These are phyloP conservation scores for Malassezia dermatis DNA, from an alignment of 1,284 basidiomycete species.

Conservation along the genomic window DNA sequence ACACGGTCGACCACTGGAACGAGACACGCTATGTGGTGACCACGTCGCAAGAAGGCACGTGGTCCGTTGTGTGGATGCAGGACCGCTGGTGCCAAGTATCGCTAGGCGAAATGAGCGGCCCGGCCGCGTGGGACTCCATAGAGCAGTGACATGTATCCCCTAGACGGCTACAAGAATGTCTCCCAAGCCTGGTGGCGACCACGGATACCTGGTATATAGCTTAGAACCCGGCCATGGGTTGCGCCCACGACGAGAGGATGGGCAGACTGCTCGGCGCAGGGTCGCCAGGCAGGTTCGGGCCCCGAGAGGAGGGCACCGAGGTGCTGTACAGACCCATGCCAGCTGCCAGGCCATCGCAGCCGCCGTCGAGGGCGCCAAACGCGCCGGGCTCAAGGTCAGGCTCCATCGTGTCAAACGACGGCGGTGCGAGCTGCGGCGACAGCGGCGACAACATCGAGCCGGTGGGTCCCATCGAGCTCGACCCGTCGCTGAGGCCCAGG, in stretches of 20 bases:
- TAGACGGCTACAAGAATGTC: neutral
- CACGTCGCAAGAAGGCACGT: constrained; percentile 77
- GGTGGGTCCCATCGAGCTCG: neutral
- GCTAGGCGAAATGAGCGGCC: constrained; percentile 29
- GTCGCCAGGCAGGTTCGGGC: neutral
- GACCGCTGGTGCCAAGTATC: constrained; percentile 60
- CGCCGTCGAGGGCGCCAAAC: neutral
- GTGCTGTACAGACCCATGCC: constrained; percentile 10
- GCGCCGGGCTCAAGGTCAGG: neutral
- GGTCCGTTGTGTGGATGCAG: constrained; percentile 80
- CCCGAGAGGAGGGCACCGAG: neutral
- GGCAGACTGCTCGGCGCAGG: constrained; percentile 16
- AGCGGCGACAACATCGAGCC: constrained; percentile 5
- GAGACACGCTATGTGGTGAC: constrained; percentile 72
- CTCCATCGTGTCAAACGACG: constrained; percentile 8
- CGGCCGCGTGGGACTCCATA: constrained; percentile 5
- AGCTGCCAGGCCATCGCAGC: neutral
- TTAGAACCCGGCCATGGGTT: constrained; percentile 1
- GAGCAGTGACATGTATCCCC: neutral
- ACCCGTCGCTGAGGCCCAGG: constrained; percentile 3
- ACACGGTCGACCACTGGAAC: constrained; percentile 58
- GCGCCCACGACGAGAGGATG: constrained; percentile 11
- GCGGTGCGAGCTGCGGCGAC: constrained; percentile 16
- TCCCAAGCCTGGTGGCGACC: neutral
- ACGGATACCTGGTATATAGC: neutral